Base-by-base conservation (phyloP, 2,329 filamentous ascomycete genomes). In the Fulvia fulva region DNA sequence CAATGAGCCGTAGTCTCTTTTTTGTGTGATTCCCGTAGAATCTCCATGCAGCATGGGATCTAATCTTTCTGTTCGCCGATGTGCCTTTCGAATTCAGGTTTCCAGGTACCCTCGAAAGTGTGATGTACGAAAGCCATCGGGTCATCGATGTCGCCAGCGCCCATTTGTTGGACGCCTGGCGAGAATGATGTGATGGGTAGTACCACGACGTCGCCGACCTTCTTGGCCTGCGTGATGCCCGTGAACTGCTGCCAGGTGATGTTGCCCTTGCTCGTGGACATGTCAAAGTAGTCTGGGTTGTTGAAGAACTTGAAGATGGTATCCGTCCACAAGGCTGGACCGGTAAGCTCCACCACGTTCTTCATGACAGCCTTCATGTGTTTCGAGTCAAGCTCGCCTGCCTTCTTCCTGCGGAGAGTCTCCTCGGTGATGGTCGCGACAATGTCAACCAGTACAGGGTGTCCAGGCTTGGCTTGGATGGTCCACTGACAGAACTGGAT, bases 401-500 rank as follows among this genome's bases (percentile, higher is more conserved):
- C 75, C 55, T 79, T 80, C 80, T 95, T 91, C 75, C 87, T 83
- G 59, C 81, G 79, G 51, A 97, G 79, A 0, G 92, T 89, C 72
- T 92, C 85, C 63, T 90, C 82, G 0, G 93, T 96, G 70, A 99
- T 92, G 65, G 87, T 88, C 14, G 88, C 81, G 30, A 99, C 91
- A 60, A 96, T 84, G 61, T 97, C 90, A 62, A 92, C 86, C 58
- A 99, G 82, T 12, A 96, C 86, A 0, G 94, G 94, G 73, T 99
- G 94, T 11, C 94, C 94, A 0, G 93, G 89, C 75, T 99, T 99
- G 57, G 89, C 80, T 75, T 97, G 93, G 63, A 99, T 97, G 1
- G 94, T 99, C 94, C 94, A 99, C 74, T 99, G 94, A 77, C 94
- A 99, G 76, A 99, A 97, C 73, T 97, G 94, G 61, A 99, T 92